Conservation (phyloP, 495 filamentous ascomycete species). For the Aspergillus funiculosus region DNA sequence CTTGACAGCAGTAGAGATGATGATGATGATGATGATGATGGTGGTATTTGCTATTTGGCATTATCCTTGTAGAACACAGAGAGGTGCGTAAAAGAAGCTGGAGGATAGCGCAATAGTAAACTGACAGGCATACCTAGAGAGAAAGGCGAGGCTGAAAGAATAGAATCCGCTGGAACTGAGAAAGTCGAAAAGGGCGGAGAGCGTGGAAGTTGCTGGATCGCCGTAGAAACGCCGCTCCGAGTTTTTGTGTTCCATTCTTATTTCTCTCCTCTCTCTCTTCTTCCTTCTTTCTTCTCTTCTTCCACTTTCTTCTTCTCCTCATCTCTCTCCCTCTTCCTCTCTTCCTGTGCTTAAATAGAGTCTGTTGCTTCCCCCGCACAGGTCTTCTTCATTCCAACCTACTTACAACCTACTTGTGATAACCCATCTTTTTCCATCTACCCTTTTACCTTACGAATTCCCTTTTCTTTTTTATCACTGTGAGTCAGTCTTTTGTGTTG, state of each 20-base stretch:
- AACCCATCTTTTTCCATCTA: not conserved
- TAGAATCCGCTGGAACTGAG: constrained; percentile 30
- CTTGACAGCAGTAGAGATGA: too few species aligned
- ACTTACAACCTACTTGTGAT: not conserved
- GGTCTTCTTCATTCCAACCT: not conserved
- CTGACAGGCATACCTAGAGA: not conserved
- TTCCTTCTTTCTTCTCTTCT: constrained; percentile 6
- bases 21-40: too few species aligned
- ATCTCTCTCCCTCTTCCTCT: constrained; percentile 3
- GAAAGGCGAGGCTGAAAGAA: constrained; percentile 3
- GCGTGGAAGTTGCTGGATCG: constrained; percentile 44
- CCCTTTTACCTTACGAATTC: constrained; percentile 2
- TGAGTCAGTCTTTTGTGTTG: constrained; percentile 5
- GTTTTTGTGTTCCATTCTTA: constrained; percentile 28
- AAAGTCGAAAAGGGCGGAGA: constrained; percentile 24
- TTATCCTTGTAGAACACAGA: not conserved
- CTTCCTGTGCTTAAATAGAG: constrained; percentile 5
- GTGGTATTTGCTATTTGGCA: too few species aligned
- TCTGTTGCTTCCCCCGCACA: constrained; percentile 4
- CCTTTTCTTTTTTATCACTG: constrained; percentile 5
- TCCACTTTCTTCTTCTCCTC: constrained; percentile 7
- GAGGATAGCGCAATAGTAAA: not conserved
- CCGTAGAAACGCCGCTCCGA: constrained; percentile 38
- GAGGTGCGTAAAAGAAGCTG: not conserved
- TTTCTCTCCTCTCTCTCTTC: constrained; percentile 22